Conservation (phyloP, 176 grass and related monocot genomes). For the Cenchrus purpureus region DNA sequence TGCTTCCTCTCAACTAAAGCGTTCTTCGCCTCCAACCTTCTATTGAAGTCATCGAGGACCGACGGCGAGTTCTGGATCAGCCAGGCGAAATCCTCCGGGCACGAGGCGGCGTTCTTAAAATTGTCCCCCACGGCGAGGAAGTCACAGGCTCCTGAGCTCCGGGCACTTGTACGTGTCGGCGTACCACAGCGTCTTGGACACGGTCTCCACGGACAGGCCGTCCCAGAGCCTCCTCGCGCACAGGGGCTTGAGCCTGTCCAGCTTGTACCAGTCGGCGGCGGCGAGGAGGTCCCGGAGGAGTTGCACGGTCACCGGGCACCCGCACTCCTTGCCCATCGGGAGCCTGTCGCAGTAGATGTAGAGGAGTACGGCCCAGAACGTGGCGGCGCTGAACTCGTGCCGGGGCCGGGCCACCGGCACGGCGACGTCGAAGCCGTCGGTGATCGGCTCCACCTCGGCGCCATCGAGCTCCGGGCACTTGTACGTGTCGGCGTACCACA, state of each 20-base stretch:
- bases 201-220: neutral
- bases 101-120: too few species aligned
- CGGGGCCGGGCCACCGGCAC: neutral
- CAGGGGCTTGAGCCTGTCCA: neutral
- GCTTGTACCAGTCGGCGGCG: neutral
- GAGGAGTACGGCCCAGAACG: neutral
- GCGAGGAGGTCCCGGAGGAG: neutral
- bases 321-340: neutral
- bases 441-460: too few species aligned
- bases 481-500: neutral
- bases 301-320: neutral
- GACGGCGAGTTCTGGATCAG: neutral
- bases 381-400: neutral
- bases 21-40: too few species aligned
- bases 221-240: slow-evolving; percentile 8
- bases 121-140: neutral
- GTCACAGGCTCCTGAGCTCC: neutral
- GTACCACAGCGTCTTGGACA: neutral
- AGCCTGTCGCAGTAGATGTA: neutral
- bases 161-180: neutral
- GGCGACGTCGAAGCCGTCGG: too few species aligned
- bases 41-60: neutral
- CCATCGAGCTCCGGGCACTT: neutral
- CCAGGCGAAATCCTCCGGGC: neutral
- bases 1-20: too few species aligned